Percentiles rank a stretch among this genome's conserved stretches.
phyloP scores from a whole-genome alignment of 768 basidiomycete genomes.

The Lyophyllum shimeji region DNA sequence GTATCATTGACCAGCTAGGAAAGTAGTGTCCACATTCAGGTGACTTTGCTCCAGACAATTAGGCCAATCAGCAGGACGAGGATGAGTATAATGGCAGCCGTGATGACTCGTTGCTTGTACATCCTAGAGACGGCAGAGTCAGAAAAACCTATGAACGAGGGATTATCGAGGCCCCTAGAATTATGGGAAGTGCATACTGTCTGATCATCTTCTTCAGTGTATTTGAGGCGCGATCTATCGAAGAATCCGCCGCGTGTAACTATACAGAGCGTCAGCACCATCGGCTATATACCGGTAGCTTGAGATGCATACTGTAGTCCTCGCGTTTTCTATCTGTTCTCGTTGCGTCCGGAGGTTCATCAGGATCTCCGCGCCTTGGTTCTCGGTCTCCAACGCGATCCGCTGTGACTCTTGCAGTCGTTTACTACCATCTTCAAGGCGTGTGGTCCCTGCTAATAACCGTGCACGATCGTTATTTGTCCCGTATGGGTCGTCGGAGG shows the following conservation, averaged over 20 bases:
- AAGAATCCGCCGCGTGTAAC: constrained; percentile 84
- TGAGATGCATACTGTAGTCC: constrained; percentile 71
- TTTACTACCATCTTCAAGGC: constrained; percentile 81
- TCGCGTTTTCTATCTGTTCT: constrained; percentile 91
- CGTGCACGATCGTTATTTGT: constrained; percentile 72
- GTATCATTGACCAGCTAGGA: background rate
- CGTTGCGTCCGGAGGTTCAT: constrained; percentile 81
- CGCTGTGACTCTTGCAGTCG: constrained; percentile 89
- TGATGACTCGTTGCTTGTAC: constrained; percentile 94
- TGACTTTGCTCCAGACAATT: constrained; percentile 73
- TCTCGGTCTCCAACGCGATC: constrained; percentile 94
- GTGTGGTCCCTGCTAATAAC: constrained; percentile 72
- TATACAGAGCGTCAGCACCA: constrained; percentile 27
- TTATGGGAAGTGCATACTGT: constrained; percentile 55
- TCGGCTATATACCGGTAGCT: background rate
- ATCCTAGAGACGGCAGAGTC: constrained; percentile 72
- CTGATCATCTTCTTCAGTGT: constrained; percentile 96
- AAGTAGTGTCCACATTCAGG: background rate
- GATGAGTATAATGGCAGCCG: constrained; percentile 80
- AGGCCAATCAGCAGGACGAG: constrained; percentile 81
- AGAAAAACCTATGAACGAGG: constrained; percentile 33
- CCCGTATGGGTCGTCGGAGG: constrained; percentile 82
- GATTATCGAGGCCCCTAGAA: constrained; percentile 13
- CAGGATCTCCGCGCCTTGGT: constrained; percentile 91
- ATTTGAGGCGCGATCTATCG: constrained; percentile 88